Conservation (phyloP, 768 basidiomycete species). For the Leucocoprinus sp. region DNA sequence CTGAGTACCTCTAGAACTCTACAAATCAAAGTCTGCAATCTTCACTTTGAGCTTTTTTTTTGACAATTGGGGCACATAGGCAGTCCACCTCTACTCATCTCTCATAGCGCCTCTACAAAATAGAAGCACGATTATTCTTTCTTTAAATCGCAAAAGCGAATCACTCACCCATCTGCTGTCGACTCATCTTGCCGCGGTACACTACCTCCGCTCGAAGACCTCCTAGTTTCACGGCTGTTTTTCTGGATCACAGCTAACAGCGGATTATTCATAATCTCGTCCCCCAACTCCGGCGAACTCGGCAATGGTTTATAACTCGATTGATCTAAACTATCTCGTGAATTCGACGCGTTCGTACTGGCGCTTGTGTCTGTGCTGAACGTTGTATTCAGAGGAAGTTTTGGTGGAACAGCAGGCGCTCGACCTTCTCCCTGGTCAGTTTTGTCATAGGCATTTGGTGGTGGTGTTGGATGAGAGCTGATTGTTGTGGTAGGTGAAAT, state of each 20-base stretch:
- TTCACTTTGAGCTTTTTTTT: background rate
- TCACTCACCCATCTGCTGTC: no score
- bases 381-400: background rate
- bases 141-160: no score
- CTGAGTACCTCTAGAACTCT: no score
- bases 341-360: constrained; percentile 1
- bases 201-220: no score
- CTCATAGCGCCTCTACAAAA: no score
- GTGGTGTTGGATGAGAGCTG: constrained; percentile 1
- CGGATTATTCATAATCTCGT: constrained; percentile 29
- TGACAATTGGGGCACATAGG: no score
- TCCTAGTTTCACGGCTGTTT: background rate
- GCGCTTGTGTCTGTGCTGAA: background rate
- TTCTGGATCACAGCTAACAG: constrained; percentile 14
- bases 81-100: no score
- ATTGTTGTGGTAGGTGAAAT: background rate
- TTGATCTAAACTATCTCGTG: constrained; percentile 10
- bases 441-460: background rate
- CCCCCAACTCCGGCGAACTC: constrained; percentile 35
- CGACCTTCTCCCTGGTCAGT: background rate
- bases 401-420: background rate
- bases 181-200: no score
- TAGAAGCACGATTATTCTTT: background rate
- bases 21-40: no score
- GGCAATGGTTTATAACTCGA: constrained; percentile 34